Base-by-base conservation (phyloP, 768 basidiomycete genomes). In the Mycena crocata region DNA sequence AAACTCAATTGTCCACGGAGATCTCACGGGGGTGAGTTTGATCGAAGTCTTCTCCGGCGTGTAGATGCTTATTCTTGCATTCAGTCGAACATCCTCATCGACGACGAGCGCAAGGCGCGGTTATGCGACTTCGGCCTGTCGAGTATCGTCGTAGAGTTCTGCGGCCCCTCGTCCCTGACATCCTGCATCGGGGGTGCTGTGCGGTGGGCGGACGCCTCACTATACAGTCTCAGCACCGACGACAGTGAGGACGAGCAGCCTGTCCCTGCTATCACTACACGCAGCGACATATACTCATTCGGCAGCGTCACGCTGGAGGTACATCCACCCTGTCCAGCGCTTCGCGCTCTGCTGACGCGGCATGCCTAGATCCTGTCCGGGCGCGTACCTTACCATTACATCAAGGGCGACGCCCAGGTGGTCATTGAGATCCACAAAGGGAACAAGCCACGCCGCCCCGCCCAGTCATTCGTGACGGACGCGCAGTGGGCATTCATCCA, bases 111-210 rank as follows among this genome's bases (percentile, higher is more conserved):
- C 24, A 79, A 80, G 32, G 84, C 81, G 1, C 80, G 80, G 30
- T 71, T 87, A 9, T 78, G 79, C 32, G 85, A 86, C 63, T 85
- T 86, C 57, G 85, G 85, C 5, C 69, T 86, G 3, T 86, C 84
- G 2, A 79, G 73, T 26, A 74, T 86, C 55, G 67, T 77, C 35
- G 74, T 73, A 1, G 78, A 83, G 37, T 69, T 82, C 31, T 71
- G 78, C 42, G 74, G 75, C 7, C 62, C 74, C 21, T 74, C 75
- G 21, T 77, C 73, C 21, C 68, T 78, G 44, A 79, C 75, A 60
- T 79, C 81, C 7, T 76, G 73, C n/a, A 72, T 85, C 31, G 80
- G 81, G 21, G 84, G 86, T 10, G 83, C 82, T 26, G 76, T 85
- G 35, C 79, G 84, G 1, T 86, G 86, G 84, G 82, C 81, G 7